phyloP scores from a whole-genome alignment of 2,329 filamentous ascomycete genomes.

The Diplocarpon mali region DNA sequence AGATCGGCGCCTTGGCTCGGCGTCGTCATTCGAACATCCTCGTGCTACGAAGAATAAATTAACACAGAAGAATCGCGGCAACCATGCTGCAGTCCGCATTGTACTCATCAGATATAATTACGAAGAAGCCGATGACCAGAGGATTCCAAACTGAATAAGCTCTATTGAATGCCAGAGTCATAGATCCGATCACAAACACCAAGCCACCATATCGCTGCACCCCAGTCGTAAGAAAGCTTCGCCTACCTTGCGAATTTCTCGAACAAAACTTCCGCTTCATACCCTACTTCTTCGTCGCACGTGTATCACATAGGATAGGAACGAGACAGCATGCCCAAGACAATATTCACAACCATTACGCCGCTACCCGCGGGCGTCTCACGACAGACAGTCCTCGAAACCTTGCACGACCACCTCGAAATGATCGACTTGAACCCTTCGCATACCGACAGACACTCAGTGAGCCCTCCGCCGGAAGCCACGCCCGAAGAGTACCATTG shows the following conservation, averaged over 20 bases:
- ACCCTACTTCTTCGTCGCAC: neutral
- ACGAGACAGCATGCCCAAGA: conserved; percentile 46
- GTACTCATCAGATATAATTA: too few relatives aligned
- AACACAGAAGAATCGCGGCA: too few relatives aligned
- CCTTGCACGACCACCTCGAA: conserved; percentile 65
- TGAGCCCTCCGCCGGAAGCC: conserved; percentile 56
- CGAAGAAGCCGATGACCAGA: too few relatives aligned
- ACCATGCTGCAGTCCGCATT: too few relatives aligned
- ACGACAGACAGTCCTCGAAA: conserved; percentile 58
- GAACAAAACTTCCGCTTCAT: neutral
- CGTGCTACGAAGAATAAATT: too few relatives aligned
- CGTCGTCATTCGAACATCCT: too few relatives aligned
- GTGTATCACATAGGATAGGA: conserved; percentile 1
- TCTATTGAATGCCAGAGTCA: neutral
- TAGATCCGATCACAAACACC: too few relatives aligned
- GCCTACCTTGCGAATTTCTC: neutral
- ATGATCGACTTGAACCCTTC: conserved; percentile 81
- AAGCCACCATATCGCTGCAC: too few relatives aligned
- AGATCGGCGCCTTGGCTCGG: too few relatives aligned
- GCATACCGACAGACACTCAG: conserved; percentile 57
- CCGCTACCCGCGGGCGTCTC: conserved; percentile 59
- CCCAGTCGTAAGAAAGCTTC: conserved; percentile 1
- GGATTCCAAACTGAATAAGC: too few relatives aligned
- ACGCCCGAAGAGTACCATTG: conserved; percentile 58
- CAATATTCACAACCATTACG: conserved; percentile 64